Evolutionary conservation across 768 basidiomycete genomes (phyloP), one percentile per base, ranked within the genome.

Genomic region (Russula foetens): DNA sequence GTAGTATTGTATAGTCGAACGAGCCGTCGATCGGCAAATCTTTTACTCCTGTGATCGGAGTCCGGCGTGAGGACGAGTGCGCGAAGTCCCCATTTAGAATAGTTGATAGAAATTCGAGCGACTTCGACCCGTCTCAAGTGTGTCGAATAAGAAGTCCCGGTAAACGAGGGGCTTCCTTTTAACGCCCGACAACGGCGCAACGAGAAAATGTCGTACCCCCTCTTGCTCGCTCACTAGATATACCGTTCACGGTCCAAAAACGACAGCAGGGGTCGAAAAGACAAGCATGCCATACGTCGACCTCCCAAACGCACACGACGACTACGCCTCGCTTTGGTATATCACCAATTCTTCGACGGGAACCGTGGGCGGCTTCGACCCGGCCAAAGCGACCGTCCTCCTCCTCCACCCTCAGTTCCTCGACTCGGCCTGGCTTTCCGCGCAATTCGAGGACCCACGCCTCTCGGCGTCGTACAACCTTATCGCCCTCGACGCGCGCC

Each of bases 371-470:
- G 56, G 54, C 35, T 67, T 70, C 44, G 69, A 70, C 33, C 60
- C 62, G 1, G 24, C 28, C 17, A 70, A 70, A 53, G 56, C 69
- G 11, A 70, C 69, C 26, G 46, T 70, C 60, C 56, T 70, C 35
- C 26, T 70, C 9, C 59, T 70, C 6, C 69, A 69, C 38, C 70
- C 70, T 26, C 50, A 62, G 3, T 69, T 69, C 26, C 62, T 70
- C 35, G 69, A 70, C 50, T 60, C 67, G 3, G 31, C 66, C 7
- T 70, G 70, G 67, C 67, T 70, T 41, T 55, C 63, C 14, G 52
- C 61, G 0, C 69, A 70, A 44, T 66, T 70, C 43, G 64, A 67
- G 56, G 69, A 70, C 26, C 69, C 69, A 7, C 66, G 69, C 19
- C 56, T 70, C 21, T 53, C 62, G 24, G 31, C 33, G 6, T 23